These are phyloP conservation scores for Huntiella omanensis DNA, from an alignment of 2,329 filamentous ascomycete species.

Conservation along the genomic window DNA sequence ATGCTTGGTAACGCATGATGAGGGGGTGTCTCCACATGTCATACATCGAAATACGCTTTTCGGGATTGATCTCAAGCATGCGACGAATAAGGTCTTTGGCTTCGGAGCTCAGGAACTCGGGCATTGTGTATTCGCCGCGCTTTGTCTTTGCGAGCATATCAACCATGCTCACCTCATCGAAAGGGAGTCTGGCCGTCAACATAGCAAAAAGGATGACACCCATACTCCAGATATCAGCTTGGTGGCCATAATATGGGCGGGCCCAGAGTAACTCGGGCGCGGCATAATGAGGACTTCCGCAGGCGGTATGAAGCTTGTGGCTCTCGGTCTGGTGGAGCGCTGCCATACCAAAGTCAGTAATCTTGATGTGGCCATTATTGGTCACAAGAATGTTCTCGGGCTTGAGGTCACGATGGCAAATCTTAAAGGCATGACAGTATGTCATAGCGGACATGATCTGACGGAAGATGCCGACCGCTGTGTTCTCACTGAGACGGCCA, in stretches of 20 bases:
- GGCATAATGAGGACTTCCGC: conserved; percentile 91
- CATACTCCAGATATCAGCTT: conserved; percentile 87
- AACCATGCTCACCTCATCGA: conserved; percentile 47
- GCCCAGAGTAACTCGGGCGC: conserved; percentile 77
- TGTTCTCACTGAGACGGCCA: conserved; percentile 58
- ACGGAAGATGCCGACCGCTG: conserved; percentile 69
- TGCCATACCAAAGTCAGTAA: conserved; percentile 97
- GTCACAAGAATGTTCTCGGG: conserved; percentile 92
- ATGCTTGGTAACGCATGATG: conserved; percentile 63
- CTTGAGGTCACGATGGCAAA: conserved; percentile 91
- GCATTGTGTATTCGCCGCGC: conserved; percentile 41
- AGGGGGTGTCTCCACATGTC: conserved; percentile 77
- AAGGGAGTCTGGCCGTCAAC: conserved; percentile 68
- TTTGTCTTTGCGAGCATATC: conserved; percentile 43
- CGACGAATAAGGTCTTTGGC: conserved; percentile 59
- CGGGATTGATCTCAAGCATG: conserved; percentile 65
- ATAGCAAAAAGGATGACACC: conserved; percentile 81
- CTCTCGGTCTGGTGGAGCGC: conserved; percentile 66
- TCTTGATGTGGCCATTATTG: conserved; percentile 57
- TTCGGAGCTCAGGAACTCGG: conserved; percentile 43
- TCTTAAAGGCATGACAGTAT: conserved; percentile 86
- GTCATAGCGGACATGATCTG: conserved; percentile 85
- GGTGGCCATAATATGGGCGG: conserved; percentile 61
- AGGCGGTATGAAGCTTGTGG: conserved; percentile 70
- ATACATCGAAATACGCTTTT: conserved; percentile 57